Evolutionary conservation across 192 early-diverging fungal species (phyloP).

Genomic region (Coemansia sp.): DNA sequence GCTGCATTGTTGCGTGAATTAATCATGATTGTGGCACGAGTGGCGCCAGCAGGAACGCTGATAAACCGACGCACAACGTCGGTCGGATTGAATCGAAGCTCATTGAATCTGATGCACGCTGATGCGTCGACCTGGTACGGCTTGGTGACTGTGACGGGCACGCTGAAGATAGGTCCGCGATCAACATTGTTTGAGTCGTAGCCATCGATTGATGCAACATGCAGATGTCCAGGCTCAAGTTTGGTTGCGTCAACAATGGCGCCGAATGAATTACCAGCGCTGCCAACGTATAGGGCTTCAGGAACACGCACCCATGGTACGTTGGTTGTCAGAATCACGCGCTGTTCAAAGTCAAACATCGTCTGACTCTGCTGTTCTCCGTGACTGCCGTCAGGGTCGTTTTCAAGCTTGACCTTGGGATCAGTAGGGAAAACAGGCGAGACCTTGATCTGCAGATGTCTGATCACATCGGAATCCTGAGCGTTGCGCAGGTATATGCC

Average conservation of each 20-base stretch:
- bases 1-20: constrained; percentile 30
- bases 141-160: constrained; percentile 90
- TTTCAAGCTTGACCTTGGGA: constrained; percentile 61
- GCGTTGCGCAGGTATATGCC: constrained; percentile 88
- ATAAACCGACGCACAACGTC: constrained; percentile 79
- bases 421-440: constrained; percentile 30
- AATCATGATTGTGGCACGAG: constrained; percentile 59
- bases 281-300: constrained; percentile 68
- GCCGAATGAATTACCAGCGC: constrained; percentile 62
- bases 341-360: constrained; percentile 76
- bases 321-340: constrained; percentile 66
- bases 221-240: constrained; percentile 71
- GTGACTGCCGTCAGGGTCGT: constrained; percentile 57
- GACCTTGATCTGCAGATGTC: constrained; percentile 53
- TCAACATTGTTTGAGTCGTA: constrained; percentile 72
- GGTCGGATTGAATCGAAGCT: constrained; percentile 69
- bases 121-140: constrained; percentile 55
- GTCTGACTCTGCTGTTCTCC: constrained; percentile 57
- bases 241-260: constrained; percentile 77
- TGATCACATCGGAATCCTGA: constrained; percentile 64
- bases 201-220: constrained; percentile 73
- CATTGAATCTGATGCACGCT: constrained; percentile 54
- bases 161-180: constrained; percentile 76
- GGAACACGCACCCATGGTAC: constrained; percentile 77
- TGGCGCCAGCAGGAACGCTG: constrained; percentile 79